A percentile compares a stretch with the other conserved stretches of the same genome.
phyloP scores from a whole-genome alignment of 148 eudicot genomes.

The Spergularia bocconei region DNA sequence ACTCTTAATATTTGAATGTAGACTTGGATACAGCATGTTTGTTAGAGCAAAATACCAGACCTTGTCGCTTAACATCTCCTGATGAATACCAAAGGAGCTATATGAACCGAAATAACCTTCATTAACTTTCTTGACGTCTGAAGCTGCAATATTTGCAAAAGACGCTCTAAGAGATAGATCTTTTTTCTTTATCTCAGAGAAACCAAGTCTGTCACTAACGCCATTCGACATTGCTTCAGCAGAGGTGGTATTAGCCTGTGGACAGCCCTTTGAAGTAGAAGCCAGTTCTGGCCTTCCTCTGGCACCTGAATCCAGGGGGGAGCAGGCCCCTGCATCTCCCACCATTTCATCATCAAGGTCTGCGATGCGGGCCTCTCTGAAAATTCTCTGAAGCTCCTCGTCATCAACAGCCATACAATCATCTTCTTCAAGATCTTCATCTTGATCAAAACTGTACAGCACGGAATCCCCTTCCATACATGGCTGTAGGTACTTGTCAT shows the following conservation, averaged over 20 bases:
- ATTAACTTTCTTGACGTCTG: conserved; percentile 57
- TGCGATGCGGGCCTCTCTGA: conserved; percentile 35
- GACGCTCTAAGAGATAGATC: conserved; percentile 25
- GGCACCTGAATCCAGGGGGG: conserved; percentile 20
- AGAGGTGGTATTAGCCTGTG: conserved; percentile 12
- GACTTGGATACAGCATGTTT: neutral
- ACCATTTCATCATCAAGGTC: conserved; percentile 37
- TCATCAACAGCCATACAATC: conserved; percentile 39
- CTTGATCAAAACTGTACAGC: conserved; percentile 73
- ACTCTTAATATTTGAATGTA: neutral
- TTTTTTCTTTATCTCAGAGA: conserved; percentile 20
- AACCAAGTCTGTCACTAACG: conserved; percentile 13
- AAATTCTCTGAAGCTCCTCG: conserved; percentile 38
- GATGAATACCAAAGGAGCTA: conserved; percentile 92
- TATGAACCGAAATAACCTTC: conserved; percentile 83
- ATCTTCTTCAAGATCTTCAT: conserved; percentile 60
- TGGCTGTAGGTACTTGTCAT: conserved; percentile 75
- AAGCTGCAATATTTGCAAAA: conserved; percentile 43
- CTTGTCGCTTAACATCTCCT: conserved; percentile 98
- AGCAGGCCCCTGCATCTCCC: conserved; percentile 23
- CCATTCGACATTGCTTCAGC: conserved; percentile 30
- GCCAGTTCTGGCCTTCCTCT: conserved; percentile 33
- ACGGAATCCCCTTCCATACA: conserved; percentile 75
- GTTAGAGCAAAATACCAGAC: conserved; percentile 29
- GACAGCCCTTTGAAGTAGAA: conserved; percentile 22